phyloP scores from a whole-genome alignment of 2,329 filamentous ascomycete species.

The Colletotrichum orchidophilum region DNA sequence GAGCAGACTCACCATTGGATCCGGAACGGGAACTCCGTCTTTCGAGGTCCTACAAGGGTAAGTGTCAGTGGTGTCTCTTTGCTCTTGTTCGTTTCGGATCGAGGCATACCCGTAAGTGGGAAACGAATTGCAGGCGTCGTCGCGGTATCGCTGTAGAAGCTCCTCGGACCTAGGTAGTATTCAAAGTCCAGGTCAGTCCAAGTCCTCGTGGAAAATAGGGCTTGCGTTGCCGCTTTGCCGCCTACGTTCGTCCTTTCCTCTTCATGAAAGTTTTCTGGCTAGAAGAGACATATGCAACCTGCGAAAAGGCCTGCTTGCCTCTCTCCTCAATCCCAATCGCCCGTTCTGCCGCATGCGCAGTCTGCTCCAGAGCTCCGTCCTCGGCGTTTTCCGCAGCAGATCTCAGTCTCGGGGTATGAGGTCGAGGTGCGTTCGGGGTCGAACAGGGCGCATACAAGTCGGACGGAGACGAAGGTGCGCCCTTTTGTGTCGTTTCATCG shows the following conservation, averaged over 20 bases:
- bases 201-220: background rate
- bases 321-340: background rate
- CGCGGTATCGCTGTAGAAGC: slow-evolving; percentile 13
- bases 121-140: slow-evolving; percentile 12
- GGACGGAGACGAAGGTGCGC: slow-evolving; percentile 2
- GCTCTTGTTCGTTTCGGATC: background rate
- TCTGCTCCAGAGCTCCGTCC: slow-evolving; percentile 11
- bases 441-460: background rate
- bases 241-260: background rate
- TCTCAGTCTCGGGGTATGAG: background rate
- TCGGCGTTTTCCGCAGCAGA: background rate
- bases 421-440: background rate
- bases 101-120: slow-evolving; percentile 22
- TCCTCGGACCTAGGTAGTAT: slow-evolving; percentile 1
- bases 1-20: slow-evolving; percentile 25
- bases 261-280: background rate
- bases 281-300: background rate
- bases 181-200: background rate
- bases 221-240: background rate
- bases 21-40: slow-evolving; percentile 20
- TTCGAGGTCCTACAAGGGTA: slow-evolving; percentile 18
- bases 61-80: background rate
- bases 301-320: background rate
- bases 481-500: slow-evolving; percentile 26
- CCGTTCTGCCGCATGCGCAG: slow-evolving; percentile 10